Evolutionary conservation across 192 early-diverging fungal genomes (phyloP), one percentile per base, ranked within the genome.

Genomic region (Coemansia aciculifera): DNA sequence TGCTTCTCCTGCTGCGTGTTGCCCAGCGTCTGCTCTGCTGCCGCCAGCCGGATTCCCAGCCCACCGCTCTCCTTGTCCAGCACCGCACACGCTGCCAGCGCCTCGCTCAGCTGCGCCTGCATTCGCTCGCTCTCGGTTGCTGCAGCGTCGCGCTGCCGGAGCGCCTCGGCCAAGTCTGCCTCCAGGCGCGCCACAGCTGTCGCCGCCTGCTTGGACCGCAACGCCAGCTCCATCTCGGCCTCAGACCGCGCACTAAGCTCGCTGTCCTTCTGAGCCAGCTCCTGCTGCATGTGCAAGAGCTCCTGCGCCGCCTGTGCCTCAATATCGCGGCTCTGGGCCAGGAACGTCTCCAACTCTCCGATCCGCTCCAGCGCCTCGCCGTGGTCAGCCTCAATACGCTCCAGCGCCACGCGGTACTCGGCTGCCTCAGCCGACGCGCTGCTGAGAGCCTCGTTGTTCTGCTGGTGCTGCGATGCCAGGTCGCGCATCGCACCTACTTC

Each of bases 31-130:
- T 77, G 75, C 71, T 82, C 79, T 2, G 88, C 71, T 0, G 86
- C 68, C 38, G 86, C 87, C 27, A 93, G 84, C 66, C 90, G 87
- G 37, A 86, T 81, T 73, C 83, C 81, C 34, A 86, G 66, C 67
- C 87, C 77, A 29, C 85, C 80, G 34, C 79, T 59, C 31, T 86
- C 86, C 61, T 88, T 85, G 32, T 90, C 89, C 75, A 89, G 74
- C 27, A 75, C 60, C 15, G 88, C 84, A 1, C 64, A 60, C 11
- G 81, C 46, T 0, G 64, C 39, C 23, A 44, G 59, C 9, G 34
- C 49, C 23, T 73, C 72, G 31, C 46, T 38, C 27, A 74, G 62
- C 65, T 69, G 71, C 24, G 65, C 65, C 5, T 48, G 46, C 13
- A 66, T 15, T 63, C 66, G 48, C 38, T 71, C 71, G 5, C 62